Conservation (phyloP, 371 early-diverging fungal species). For the Batkoa obscura region DNA sequence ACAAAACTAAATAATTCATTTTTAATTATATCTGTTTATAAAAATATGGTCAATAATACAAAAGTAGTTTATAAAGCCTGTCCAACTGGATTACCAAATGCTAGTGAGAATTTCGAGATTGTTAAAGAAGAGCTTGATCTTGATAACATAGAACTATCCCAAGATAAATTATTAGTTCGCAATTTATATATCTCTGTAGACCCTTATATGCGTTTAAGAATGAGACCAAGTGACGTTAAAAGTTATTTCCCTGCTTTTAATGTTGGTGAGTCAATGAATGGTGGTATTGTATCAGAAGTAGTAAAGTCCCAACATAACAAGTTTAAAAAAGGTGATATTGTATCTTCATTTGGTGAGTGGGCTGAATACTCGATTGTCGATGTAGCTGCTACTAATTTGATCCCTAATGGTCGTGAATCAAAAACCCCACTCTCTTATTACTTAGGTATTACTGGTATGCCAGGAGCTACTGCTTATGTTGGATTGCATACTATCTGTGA, state of each 20-base stretch:
- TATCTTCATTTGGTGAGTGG: conserved; percentile 34
- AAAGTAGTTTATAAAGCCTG: conserved; percentile 19
- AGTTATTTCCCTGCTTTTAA: conserved; percentile 34
- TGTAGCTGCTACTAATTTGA: conserved; percentile 12
- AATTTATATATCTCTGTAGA: conserved; percentile 25
- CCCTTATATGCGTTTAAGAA: conserved; percentile 40
- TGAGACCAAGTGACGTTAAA: conserved; percentile 23
- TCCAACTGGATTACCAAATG: conserved; percentile 18
- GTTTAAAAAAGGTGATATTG: conserved; percentile 35
- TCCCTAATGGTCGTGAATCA: not conserved
- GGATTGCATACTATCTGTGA: conserved; percentile 26
- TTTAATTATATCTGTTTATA: too few relatives aligned
- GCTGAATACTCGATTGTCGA: conserved; percentile 24
- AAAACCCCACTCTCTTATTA: conserved; percentile 25
- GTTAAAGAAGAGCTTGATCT: conserved; percentile 20
- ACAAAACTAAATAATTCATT: too few relatives aligned
- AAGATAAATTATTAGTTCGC: conserved; percentile 33
- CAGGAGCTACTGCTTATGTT: conserved; percentile 30
- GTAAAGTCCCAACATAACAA: conserved; percentile 7
- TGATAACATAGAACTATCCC: conserved; percentile 18
- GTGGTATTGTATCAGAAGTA: conserved; percentile 5
- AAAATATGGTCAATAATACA: too few relatives aligned
- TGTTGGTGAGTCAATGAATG: conserved; percentile 31
- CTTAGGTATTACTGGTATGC: conserved; percentile 31
- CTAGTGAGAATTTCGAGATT: conserved; percentile 24